Conservation (phyloP, 345 rosid species). For the Syzygium grande region DNA sequence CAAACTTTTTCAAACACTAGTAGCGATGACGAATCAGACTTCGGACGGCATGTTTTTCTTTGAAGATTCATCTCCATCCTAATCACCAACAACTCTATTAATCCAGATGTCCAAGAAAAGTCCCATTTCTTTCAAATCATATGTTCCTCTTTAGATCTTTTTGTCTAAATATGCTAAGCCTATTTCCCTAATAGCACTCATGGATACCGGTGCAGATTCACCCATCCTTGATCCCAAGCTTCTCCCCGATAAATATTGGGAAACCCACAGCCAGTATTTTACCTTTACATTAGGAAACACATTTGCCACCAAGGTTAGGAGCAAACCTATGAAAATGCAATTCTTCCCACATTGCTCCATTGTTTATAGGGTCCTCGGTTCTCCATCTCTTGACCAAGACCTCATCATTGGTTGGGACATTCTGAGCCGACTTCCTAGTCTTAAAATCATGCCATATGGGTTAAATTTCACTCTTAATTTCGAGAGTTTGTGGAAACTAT, state of each 20-base stretch:
- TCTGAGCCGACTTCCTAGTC: rapidly evolving
- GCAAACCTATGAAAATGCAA: neutral
- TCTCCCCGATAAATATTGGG: neutral
- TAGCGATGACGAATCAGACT: neutral
- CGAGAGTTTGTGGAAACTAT: neutral
- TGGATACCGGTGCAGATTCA: neutral
- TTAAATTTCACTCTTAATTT: neutral
- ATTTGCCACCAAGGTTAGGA: neutral
- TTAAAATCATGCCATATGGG: neutral
- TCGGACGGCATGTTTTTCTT: neutral
- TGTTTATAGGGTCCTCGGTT: too few species aligned
- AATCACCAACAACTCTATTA: too few species aligned
- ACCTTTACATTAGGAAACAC: neutral
- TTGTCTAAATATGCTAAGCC: neutral
- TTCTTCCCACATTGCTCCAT: neutral
- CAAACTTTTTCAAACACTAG: neutral
- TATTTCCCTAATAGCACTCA: neutral
- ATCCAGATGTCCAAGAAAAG: neutral
- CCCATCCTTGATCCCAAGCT: neutral
- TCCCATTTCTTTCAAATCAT: neutral
- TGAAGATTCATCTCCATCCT: neutral
- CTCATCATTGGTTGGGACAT: too few species aligned
- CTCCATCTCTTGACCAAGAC: too few species aligned
- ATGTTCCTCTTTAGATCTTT: rapidly evolving
- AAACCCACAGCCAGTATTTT: neutral